Conservation (phyloP, 176 grass and related monocot species). For the Zea luxurians region DNA sequence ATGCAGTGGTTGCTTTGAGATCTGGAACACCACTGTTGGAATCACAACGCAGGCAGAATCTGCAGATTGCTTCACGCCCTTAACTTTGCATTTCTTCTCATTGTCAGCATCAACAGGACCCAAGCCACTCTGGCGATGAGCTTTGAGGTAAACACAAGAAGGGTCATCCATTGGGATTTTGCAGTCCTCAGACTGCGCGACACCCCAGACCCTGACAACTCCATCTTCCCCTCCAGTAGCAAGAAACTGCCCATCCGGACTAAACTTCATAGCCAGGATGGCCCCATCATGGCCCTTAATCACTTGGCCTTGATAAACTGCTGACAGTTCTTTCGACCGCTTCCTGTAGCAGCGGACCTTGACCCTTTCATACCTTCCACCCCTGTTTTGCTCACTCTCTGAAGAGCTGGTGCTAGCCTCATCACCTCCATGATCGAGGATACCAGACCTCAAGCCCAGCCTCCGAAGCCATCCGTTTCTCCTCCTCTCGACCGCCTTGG, state of each 20-base stretch:
- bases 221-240: conserved; percentile 86
- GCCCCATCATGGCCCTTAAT: conserved; percentile 85
- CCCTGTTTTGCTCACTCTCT: conserved; percentile 37
- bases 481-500: conserved; percentile 46
- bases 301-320: conserved; percentile 68
- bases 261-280: conserved; percentile 90
- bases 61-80: conserved; percentile 47
- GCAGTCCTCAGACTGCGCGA: conserved; percentile 52
- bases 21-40: conserved; percentile 57
- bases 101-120: conserved; percentile 34
- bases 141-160: conserved; percentile 71
- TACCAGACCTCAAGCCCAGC: conserved; percentile 49
- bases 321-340: conserved; percentile 70
- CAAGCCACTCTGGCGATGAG: conserved; percentile 49
- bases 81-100: conserved; percentile 48
- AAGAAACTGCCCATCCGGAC: conserved; percentile 74
- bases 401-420: conserved; percentile 58
- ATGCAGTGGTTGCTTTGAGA: conserved; percentile 72
- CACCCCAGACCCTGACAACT: conserved; percentile 71
- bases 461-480: conserved; percentile 67
- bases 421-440: conserved; percentile 43
- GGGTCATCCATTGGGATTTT: conserved; percentile 69
- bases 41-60: conserved; percentile 80
- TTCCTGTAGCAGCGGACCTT: conserved; percentile 66
- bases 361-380: conserved; percentile 51